Evolutionary conservation across 2,329 filamentous ascomycete genomes (phyloP), one percentile per base, ranked within the genome.

Genomic region (Aspergillus sp.): DNA sequence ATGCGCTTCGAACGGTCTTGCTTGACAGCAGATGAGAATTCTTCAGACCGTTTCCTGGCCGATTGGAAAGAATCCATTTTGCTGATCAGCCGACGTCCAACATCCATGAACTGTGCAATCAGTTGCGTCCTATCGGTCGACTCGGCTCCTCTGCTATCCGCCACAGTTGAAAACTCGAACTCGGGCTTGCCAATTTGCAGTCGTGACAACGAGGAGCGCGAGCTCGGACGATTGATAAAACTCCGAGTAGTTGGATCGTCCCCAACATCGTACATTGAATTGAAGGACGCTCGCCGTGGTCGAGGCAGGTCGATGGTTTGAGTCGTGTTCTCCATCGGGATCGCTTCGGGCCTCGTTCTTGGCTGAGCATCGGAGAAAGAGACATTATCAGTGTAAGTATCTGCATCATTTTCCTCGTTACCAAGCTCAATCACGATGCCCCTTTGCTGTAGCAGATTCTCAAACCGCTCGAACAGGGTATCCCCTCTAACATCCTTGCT

Each of bases 381-480:
- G 4, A 67, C 54, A 58, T 52, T 66, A 47, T 67, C 60, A 17
- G 59, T 72, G 54, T 75, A 57, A 60, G 71, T 64, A 62, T 76
- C 68, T 22, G 79, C 76, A 6, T 69, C 71, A 46, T 79, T 77
- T 25, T 76, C 79, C 4, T 81, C 79, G 5, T 78, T 76, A 43
- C 80, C 79, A 60, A 89, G 85, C 64, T 91, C 88, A 57, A 95
- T 81, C 47, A 87, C 83, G 65, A 94, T 92, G 23, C 89, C 88
- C 83, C 92, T 87, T 54, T 86, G 83, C 17, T 79, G 81, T 66
- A 96, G 81, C 62, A 92, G 82, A 60, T 84, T 81, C 74, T 88
- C 85, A 69, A 95, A 93, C 68, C 89, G 90, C 61, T 89, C 86
- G 65, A 87, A 83, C 30, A 96, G 81, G 4, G 83, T 83, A 51